Base-by-base conservation (phyloP, 2,329 filamentous ascomycete genomes). In the Rhynchosporium graminicola region DNA sequence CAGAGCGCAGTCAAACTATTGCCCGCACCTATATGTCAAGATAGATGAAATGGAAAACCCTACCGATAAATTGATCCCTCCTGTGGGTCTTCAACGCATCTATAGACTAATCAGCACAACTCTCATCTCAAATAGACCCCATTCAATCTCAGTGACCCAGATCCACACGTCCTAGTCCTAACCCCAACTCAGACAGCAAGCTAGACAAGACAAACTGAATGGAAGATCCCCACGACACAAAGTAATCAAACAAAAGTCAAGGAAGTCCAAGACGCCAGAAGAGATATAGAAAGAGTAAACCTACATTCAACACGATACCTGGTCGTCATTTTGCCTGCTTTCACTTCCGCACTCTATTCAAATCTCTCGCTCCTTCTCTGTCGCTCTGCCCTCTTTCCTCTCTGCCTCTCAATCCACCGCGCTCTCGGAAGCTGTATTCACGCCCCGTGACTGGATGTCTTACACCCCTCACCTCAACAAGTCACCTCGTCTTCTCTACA, bases 11-110 rank as follows among this genome's bases (percentile, higher is more conserved):
- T 10, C 33, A 36, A 10, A 10, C 33, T 36, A 36, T 2, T 5
- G 33, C 33, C 33, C 9, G 33, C 9, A 36, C 6, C 33, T 3
- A 45, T 31, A 61, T 9, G 31, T n/a, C 48, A 47, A 47, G 48
- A 38, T 5, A 33, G 20, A 45, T 33, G 15, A 29, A 26, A 26
- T 29, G 20, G 12, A 55, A 20, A 57, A 57, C 69, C 76, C 63
- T 79, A 89, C 90, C 82, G 77, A 92, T 92, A 72, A 97, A 86
- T 76, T 97, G 93, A 75, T 97, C 93, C 74, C 93, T 83, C 60
- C 93, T 86, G 79, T 97, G 93, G 58, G 92, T 94, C 83, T 96
- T 86, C 72, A 85, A 80, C 52, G 83, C 82, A 79, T 89, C 86
- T 88, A 67, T 2, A 15, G 38, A 45, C 31, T 47, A 58, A 60